Base-by-base conservation (phyloP, 2,329 filamentous ascomycete species). In the Hawksworthiomyces lignivorus region DNA sequence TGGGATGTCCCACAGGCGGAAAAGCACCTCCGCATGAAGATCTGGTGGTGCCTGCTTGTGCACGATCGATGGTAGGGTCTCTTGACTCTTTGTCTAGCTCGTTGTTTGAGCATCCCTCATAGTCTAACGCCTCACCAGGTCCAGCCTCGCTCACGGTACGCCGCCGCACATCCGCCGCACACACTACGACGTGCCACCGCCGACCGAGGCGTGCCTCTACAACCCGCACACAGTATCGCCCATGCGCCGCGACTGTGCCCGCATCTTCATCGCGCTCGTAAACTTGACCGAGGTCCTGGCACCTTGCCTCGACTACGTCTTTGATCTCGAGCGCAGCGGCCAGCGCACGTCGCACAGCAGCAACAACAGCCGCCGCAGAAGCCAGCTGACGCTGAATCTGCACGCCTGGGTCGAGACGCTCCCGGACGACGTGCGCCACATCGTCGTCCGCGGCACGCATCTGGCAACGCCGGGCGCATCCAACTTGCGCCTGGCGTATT, bases 41-140 rank as follows among this genome's bases (percentile, higher is more conserved):
- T 76, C 2, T 78, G 75, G 75, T 77, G 74, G 73, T 62, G 65
- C 8, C 53, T 78, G 1, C 49, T 74, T 12, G 60, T 78, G 9
- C 67, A 75, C 37, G 74, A 79, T 51, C 62, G 67, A 39, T 78
- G 75, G 73, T 73, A 27, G 4, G 40, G 28, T 19, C 14, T 10
- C 1, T 39, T 18, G n/a, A n/a, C n/a, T n/a, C n/a, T n/a, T n/a
- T n/a, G n/a, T n/a, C n/a, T n/a, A n/a, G n/a, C n/a, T n/a, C n/a
- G n/a, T n/a, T n/a, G n/a, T n/a, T n/a, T n/a, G n/a, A n/a, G n/a
- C n/a, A n/a, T n/a, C n/a, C n/a, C n/a, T n/a, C n/a, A n/a, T n/a
- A n/a, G n/a, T n/a, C n/a, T n/a, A n/a, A n/a, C n/a, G n/a, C 11
- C 18, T 17, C 4, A 14, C 30, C 22, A 45, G 30, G 36, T 64